Evolutionary conservation across 306 rosid genomes (phyloP).

Genomic region (Psophocarpus tetragonolobus): DNA sequence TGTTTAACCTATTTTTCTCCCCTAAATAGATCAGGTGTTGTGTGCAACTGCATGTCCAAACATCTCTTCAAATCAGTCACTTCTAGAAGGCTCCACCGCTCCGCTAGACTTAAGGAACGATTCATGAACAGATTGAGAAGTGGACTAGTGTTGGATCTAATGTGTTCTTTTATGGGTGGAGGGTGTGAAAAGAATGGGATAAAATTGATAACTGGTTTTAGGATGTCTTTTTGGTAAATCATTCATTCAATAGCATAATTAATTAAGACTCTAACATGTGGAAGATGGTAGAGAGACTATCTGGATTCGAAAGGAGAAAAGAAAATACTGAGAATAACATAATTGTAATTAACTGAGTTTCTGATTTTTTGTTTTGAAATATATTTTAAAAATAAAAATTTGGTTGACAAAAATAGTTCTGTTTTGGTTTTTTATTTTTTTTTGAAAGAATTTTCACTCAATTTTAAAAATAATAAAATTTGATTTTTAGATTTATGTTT

Average conservation of each 20-base stretch:
- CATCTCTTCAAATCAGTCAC: constrained; percentile 5
- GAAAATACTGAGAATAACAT: constrained; percentile 23
- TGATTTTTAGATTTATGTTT: no score
- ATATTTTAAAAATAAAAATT: no score
- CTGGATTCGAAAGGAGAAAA: background rate
- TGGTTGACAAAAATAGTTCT: no score
- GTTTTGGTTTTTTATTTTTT: no score
- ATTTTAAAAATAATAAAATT: no score
- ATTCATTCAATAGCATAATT: constrained; percentile 17
- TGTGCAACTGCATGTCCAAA: constrained; percentile 29
- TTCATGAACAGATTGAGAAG: background rate
- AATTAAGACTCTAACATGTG: constrained; percentile 8
- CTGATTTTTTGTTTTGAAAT: no score
- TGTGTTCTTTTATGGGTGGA: background rate
- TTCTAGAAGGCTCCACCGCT: background rate
- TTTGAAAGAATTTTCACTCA: no score
- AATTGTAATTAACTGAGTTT: constrained; percentile 53
- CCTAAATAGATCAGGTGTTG: constrained; percentile 10
- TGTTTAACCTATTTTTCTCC: background rate
- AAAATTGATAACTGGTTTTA: constrained; percentile 18
- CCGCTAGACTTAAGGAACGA: background rate
- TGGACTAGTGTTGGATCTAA: constrained; percentile 19
- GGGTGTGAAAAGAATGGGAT: background rate
- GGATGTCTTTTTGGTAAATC: constrained; percentile 17
- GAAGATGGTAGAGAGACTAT: constrained; percentile 6